Percentiles rank a stretch among this genome's conserved stretches.
Evolutionary conservation across 139 green algal genomes (phyloP).

Genomic region (Trebouxia sp.): DNA sequence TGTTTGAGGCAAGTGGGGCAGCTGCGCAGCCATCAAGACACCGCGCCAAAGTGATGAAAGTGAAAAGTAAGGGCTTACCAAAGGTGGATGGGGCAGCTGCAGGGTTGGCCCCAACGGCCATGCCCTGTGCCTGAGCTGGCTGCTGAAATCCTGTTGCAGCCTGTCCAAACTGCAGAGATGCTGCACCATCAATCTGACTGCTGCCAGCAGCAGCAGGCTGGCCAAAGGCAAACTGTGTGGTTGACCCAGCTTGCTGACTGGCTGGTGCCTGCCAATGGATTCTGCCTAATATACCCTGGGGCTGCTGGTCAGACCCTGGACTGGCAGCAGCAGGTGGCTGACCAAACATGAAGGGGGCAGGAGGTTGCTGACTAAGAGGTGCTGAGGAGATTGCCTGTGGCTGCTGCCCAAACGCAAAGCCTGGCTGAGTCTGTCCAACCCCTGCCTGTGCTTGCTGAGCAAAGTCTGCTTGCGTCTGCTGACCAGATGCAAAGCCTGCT

Average conservation of each 20-base stretch:
- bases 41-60: no score
- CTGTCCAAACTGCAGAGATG: background rate
- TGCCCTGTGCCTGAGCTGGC: background rate
- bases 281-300: background rate
- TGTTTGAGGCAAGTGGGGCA: no score
- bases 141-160: background rate
- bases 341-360: background rate
- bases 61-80: no score
- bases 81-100: background rate
- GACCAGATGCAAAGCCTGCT: no score
- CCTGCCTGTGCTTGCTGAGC: background rate
- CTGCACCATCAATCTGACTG: background rate
- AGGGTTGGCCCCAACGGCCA: background rate
- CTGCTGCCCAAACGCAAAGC: background rate
- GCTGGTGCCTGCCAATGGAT: background rate
- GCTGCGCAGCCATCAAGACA: no score
- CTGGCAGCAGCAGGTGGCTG: background rate
- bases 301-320: background rate
- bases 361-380: background rate
- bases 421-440: background rate
- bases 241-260: background rate
- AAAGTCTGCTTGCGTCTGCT: no score
- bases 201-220: constrained; percentile 3
- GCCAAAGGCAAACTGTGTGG: background rate
- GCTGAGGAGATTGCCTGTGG: background rate